Base-by-base conservation (phyloP, 768 basidiomycete species). In the Suillus discolor region DNA sequence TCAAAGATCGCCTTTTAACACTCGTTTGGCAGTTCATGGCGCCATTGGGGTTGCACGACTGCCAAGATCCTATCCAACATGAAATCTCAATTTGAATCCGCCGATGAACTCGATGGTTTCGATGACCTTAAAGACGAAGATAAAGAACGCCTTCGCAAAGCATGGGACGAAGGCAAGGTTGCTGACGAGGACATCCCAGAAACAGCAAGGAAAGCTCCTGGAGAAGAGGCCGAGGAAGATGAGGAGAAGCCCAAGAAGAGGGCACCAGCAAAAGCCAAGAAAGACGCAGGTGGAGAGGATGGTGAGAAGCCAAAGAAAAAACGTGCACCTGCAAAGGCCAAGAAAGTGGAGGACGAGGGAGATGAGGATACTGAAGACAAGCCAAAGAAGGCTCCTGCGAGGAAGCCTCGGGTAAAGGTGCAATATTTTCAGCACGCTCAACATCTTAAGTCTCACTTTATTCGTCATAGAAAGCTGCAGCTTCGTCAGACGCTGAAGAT, bases 1-100 rank as follows among this genome's bases (percentile, higher is more conserved):
- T 53, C 65, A 68, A n/a, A 41, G 44, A 28, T 42, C 15, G 7
- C 31, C 3, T 68, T 47, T 57, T 41, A n/a, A 60, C 23, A 11
- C 16, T 41, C 9, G 6, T 61, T 34, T 57, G 18, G 20, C 15
- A 93, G 92, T 72, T 75, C 82, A 41, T 97, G 93, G 93, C 87
- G 93, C 68, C 95, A 97, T 72, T 97, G 94, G 94, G 94, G 94
- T 23, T 96, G 95, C 73, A 83, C 85, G 8, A 94, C 94, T 0
- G 53, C 81, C 23, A 87, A 84, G 71, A 86, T 95, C 59, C 70
- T 97, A 39, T 73, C 72, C 25, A 96, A 94, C 73, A 81, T 92
- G 76, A 91, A 94, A 78, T 81, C 81, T 15, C 76, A 79, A 3
- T 84, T 91, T 67, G 80, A 82, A 2, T 81, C 81, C 6, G 80